Evolutionary conservation across 306 rosid genomes (phyloP), one percentile per base, ranked within the genome.

Genomic region (Luffa aegyptiaca): DNA sequence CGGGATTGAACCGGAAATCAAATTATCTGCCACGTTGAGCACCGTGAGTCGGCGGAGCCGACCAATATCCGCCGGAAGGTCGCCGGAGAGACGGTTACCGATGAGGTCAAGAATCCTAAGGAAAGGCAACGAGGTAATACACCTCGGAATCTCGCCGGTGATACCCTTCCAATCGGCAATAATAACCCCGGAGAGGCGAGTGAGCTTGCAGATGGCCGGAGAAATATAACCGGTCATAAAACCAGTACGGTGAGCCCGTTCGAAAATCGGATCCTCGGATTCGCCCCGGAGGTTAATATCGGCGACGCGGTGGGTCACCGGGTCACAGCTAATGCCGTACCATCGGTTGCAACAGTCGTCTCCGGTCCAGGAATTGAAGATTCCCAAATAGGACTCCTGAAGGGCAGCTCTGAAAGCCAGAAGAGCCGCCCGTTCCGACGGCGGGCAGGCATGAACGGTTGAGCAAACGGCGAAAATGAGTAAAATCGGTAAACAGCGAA

Each of bases 131-230:
- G 82, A 36, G 8, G 96, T 66, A 51, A 96, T 82, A 72, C 99
- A 96, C 10, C 75, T 69, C 0, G 99, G 99, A n/a, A 96, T 96
- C 80, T 82, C 89, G 48, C 99, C 99, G 79, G 99, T 46, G 77
- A 96, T 93, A 1, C 96, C 97, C 82, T 93, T 91, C 99, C 99
- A 96, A 51, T 96, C 99, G 44, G 99, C 91, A 58, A 96, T 83
- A 31, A 87, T 91, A 80, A 93, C 10, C 83, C 93, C 80, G 52
- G 96, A 90, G 82, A 96, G 98, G 3, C 96, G 87, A 3, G 83
- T 62, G 13, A 96, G 93, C 18, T 78, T 83, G 71, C 99, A 96
- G 75, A 96, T 88, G 12, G 87, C 81, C 7, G 93, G 94, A 0
- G 98, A 93, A 80, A 96, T 91, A 21, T 20, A 65, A 0, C 99